Conservation (phyloP, 495 filamentous ascomycete species). For the Aspergillus carlsbadensis region DNA sequence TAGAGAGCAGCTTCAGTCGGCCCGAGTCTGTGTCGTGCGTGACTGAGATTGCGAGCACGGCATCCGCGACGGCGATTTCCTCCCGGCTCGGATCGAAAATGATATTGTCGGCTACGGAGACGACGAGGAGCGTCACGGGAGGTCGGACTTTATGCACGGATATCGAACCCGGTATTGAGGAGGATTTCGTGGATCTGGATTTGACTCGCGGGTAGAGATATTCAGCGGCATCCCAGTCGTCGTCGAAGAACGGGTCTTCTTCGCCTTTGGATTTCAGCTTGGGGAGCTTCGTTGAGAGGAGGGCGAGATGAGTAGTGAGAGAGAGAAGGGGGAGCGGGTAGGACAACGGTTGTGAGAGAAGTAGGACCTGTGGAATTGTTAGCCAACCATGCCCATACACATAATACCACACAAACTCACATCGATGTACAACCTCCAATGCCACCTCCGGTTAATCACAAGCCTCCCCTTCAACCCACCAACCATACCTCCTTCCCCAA, state of each 20-base stretch:
- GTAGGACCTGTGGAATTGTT: slow-evolving; percentile 75
- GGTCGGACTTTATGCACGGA: slow-evolving; percentile 49
- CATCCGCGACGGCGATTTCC: slow-evolving; percentile 89
- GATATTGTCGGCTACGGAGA: slow-evolving; percentile 81
- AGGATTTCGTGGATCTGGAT: slow-evolving; percentile 6
- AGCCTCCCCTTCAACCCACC: slow-evolving; percentile 68
- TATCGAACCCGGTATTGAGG: background rate
- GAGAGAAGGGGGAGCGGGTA: slow-evolving; percentile 92
- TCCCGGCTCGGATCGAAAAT: slow-evolving; percentile 91
- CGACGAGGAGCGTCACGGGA: slow-evolving; percentile 85
- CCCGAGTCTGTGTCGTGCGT: slow-evolving; percentile 34
- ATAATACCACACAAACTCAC: slow-evolving; percentile 51
- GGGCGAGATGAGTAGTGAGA: slow-evolving; percentile 92
- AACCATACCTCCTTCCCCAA: slow-evolving; percentile 37
- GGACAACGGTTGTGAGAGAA: slow-evolving; percentile 86
- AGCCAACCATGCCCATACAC: no score
- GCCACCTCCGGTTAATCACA: slow-evolving; percentile 83
- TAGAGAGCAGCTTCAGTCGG: slow-evolving; percentile 53
- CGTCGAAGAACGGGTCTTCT: slow-evolving; percentile 96
- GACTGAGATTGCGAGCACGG: slow-evolving; percentile 77
- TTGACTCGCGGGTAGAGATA: slow-evolving; percentile 66
- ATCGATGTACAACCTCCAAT: slow-evolving; percentile 96
- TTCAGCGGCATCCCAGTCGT: slow-evolving; percentile 87
- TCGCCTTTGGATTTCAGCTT: slow-evolving; percentile 78
- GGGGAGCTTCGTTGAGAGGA: slow-evolving; percentile 82